phyloP scores from a whole-genome alignment of 2,329 filamentous ascomycete genomes.

The Talaromyces pinophilus region DNA sequence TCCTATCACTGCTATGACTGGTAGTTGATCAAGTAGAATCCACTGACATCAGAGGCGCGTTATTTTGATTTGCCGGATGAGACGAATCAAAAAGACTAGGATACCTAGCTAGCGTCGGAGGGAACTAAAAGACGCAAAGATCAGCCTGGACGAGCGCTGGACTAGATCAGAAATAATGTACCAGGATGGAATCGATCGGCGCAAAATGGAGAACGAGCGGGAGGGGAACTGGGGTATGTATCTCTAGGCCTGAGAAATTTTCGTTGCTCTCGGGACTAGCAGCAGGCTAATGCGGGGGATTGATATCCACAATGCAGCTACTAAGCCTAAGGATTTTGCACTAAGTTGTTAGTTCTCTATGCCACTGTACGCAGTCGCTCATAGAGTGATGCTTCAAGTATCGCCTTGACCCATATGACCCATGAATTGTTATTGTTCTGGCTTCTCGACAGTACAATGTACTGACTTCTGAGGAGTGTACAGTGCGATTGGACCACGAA shows the following conservation, averaged over 20 bases:
- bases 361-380: not conserved
- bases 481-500: not conserved
- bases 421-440: not conserved
- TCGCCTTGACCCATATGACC: not conserved
- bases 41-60: conserved; percentile 9
- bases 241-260: conserved; percentile 4
- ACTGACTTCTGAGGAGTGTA: not conserved
- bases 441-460: not conserved
- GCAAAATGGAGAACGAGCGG: conserved; percentile 11
- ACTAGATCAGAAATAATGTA: not conserved
- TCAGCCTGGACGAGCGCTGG: not conserved
- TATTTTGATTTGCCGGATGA: not conserved
- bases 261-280: conserved; percentile 1
- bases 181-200: conserved; percentile 16
- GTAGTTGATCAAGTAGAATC: not conserved
- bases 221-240: conserved; percentile 15
- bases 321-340: not conserved
- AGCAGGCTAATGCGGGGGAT: conserved; percentile 15
- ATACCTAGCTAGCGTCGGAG: conserved; percentile 11
- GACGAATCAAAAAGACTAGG: not conserved
- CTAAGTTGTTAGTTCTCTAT: not conserved
- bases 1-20: not conserved
- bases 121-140: conserved; percentile 12
- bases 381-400: not conserved
- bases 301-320: not conserved